A percentile compares a stretch with the other conserved stretches of the same genome.
phyloP scores from a whole-genome alignment of 495 filamentous ascomycete genomes.

The Talaromyces proteolyticus region DNA sequence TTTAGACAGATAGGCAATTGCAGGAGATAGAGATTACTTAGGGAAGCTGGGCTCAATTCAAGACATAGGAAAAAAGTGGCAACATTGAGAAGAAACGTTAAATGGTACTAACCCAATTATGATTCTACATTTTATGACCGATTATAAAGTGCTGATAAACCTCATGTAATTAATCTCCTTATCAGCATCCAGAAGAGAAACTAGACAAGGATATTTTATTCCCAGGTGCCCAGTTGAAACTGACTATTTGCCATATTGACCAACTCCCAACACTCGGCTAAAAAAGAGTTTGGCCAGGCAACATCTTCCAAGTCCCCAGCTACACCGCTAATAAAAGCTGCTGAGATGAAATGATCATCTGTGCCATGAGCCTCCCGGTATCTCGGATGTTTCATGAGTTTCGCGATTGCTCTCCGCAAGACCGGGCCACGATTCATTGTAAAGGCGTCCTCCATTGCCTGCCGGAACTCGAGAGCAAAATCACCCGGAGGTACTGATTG shows the following conservation, averaged over 20 bases:
- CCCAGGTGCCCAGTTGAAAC: slow-evolving; percentile 36
- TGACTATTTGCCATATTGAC: slow-evolving; percentile 61
- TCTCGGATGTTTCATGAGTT: slow-evolving; percentile 55
- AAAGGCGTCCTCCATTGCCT: slow-evolving; percentile 51
- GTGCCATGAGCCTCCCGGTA: slow-evolving; percentile 58
- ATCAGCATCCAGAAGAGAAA: too few relatives aligned
- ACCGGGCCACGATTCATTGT: slow-evolving; percentile 39
- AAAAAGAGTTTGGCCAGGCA: slow-evolving; percentile 30
- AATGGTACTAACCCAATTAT: too few relatives aligned
- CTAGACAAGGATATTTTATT: too few relatives aligned
- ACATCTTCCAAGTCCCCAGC: slow-evolving; percentile 44
- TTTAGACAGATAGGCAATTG: too few relatives aligned
- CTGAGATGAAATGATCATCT: slow-evolving; percentile 59
- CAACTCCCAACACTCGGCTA: slow-evolving; percentile 58
- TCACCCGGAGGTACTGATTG: slow-evolving; percentile 47
- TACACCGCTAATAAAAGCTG: slow-evolving; percentile 50
- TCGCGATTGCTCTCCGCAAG: slow-evolving; percentile 42
- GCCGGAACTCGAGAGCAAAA: slow-evolving; percentile 54
- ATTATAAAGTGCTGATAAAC: too few relatives aligned
- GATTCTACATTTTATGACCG: too few relatives aligned
- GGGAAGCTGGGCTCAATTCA: too few relatives aligned
- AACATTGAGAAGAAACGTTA: too few relatives aligned
- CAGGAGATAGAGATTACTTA: too few relatives aligned
- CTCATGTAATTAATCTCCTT: too few relatives aligned
- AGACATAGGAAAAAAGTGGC: too few relatives aligned